Base-by-base conservation (phyloP, 2,329 filamentous ascomycete genomes). In the Arthrobotrys musiformis region DNA sequence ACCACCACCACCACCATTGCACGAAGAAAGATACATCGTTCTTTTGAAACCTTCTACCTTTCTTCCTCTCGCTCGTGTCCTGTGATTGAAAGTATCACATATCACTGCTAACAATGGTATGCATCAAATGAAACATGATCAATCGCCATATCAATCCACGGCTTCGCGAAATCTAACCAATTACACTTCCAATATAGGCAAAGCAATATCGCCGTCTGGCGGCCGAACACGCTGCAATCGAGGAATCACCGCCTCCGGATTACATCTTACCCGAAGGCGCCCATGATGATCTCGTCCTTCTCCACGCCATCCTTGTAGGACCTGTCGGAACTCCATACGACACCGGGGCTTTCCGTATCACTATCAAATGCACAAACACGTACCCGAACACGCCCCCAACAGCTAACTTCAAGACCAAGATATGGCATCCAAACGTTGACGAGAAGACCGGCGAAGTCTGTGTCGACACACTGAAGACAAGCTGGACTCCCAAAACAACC, bases 381-480 rank as follows among this genome's bases (percentile, higher is more conserved):
- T 81, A 81, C 48, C 80, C 80, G 15, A 70, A 67, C 28, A 30
- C 68, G 0, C 80, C 80, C 33, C 80, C 80, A 7, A 80, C 78
- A 22, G 80, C 80, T 30, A 79, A 79, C 42, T 81, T 81, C 62
- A 79, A 79, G 26, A 81, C 80, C 17, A 81, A 81, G 52, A 81
- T 81, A 28, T 81, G 80, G 64, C 80, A 81, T 35, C 80, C 80
- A 2, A 81, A 81, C 37, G 79, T 81, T 22, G 79, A 81, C 52
- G 79, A 79, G 24, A 78, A 79, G 22, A 79, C 79, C 17, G 80
- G 80, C 6, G 80, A 81, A 50, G 79, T 81, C 22, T 81, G 80
- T 46, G 80, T 81, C 56, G 80, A 81, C 52, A 81, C 80, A 1
- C 74, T 81, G 1, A 81, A 81, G 63, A 78, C 80, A 19, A 79